Percentiles rank a stretch among this genome's conserved stretches.
Evolutionary conservation across 768 basidiomycete genomes (phyloP).

Genomic region (Coprinellus micaceus): DNA sequence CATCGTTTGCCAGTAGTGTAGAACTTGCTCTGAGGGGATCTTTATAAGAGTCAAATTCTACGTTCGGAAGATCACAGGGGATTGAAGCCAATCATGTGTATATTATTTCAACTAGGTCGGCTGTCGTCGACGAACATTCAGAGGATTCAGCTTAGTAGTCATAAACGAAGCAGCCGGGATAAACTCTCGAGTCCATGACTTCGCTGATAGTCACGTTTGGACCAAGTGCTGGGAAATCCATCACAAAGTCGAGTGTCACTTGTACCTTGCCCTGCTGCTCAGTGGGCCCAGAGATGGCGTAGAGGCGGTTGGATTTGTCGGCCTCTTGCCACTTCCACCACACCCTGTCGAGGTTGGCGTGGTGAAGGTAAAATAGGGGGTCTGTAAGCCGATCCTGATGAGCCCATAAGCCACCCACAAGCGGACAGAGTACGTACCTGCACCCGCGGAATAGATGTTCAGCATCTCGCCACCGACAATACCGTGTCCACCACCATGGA

Average conservation of each 20-base stretch:
- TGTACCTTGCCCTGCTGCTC: not conserved
- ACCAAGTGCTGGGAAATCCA: slow-evolving; percentile 6
- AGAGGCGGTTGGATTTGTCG: not conserved
- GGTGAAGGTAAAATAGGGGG: slow-evolving; percentile 8
- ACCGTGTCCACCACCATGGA: slow-evolving; percentile 10
- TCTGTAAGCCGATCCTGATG: too few species aligned
- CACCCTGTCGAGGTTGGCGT: slow-evolving; percentile 7
- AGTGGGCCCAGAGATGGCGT: slow-evolving; percentile 5
- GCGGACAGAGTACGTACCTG: slow-evolving; percentile 5
- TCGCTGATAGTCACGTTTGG: slow-evolving; percentile 4
- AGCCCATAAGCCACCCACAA: too few species aligned
- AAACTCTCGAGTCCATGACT: not conserved
- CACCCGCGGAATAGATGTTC: slow-evolving; percentile 8
- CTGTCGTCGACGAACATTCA: too few species aligned
- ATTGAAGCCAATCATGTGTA: too few species aligned
- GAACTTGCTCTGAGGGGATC: too few species aligned
- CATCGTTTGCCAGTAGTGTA: too few species aligned
- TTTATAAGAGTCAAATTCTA: too few species aligned
- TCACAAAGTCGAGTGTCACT: slow-evolving; percentile 3
- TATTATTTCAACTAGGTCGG: too few species aligned
- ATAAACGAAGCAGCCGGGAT: not conserved
- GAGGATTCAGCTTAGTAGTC: slow-evolving; percentile 1
- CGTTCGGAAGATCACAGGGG: too few species aligned
- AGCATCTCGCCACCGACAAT: slow-evolving; percentile 12
- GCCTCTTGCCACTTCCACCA: slow-evolving; percentile 11